These are phyloP conservation scores for Cladosporium halotolerans DNA, from an alignment of 2,329 filamentous ascomycete species.

Conservation along the genomic window DNA sequence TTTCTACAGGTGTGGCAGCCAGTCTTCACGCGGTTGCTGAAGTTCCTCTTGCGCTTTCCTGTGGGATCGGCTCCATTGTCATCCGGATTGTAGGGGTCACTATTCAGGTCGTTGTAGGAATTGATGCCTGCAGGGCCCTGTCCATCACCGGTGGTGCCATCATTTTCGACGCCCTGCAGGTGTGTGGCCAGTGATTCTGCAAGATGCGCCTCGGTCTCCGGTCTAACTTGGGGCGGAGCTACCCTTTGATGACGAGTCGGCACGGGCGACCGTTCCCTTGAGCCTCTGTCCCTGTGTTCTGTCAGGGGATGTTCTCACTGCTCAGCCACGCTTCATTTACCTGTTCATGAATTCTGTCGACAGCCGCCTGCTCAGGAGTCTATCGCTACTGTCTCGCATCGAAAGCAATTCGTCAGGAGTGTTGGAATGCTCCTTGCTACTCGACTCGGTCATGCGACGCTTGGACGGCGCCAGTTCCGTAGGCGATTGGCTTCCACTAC, in stretches of 20 bases:
- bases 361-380: not conserved
- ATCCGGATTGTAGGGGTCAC: constrained; percentile 1
- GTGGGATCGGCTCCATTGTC: not conserved
- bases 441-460: constrained; percentile 3
- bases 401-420: not conserved
- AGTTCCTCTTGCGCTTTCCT: constrained; percentile 67
- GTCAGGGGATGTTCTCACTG: not conserved
- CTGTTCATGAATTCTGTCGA: not conserved
- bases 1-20: constrained; percentile 87
- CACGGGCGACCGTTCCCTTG: constrained; percentile 8
- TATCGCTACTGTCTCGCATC: not conserved
- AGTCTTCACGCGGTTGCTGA: constrained; percentile 93
- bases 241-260: constrained; percentile 7
- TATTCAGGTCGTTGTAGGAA: not conserved
- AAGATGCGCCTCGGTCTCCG: constrained; percentile 9
- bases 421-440: not conserved
- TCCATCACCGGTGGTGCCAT: not conserved
- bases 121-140: too few species aligned
- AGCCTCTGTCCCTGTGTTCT: not conserved
- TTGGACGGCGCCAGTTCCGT: not conserved
- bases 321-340: not conserved
- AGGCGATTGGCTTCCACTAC: not conserved
- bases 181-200: constrained; percentile 10
- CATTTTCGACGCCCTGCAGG: not conserved
- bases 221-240: constrained; percentile 7